Conservation (phyloP, 2,329 filamentous ascomycete species). For the Aspergillus neoniger region DNA sequence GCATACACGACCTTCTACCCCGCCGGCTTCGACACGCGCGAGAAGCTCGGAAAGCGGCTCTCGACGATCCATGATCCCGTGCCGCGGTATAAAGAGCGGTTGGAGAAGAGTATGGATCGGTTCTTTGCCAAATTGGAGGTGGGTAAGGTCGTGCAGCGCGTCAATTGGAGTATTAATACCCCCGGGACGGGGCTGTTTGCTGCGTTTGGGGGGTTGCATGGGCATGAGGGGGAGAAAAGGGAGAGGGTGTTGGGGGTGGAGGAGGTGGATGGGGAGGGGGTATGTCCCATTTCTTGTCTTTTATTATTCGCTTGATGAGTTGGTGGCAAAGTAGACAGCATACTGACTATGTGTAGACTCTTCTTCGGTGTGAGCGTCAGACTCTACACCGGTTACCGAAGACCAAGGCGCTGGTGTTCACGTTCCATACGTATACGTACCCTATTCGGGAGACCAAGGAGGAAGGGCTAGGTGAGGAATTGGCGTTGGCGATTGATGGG, state of each 20-base stretch:
- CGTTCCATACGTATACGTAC: constrained; percentile 65
- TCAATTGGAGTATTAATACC: constrained; percentile 53
- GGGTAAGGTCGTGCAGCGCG: constrained; percentile 57
- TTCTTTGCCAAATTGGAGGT: constrained; percentile 59
- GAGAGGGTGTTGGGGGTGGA: constrained; percentile 29
- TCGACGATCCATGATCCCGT: constrained; percentile 61
- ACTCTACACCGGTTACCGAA: constrained; percentile 61
- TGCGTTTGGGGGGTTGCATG: constrained; percentile 41
- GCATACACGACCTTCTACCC: constrained; percentile 61
- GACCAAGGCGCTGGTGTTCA: constrained; percentile 59
- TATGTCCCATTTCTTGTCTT: no score
- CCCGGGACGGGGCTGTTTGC: constrained; percentile 41
- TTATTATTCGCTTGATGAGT: no score
- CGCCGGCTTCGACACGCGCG: constrained; percentile 58
- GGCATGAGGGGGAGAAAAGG: constrained; percentile 15
- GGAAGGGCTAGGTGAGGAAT: constrained; percentile 56
- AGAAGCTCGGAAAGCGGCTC: constrained; percentile 56
- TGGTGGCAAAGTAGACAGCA: no score
- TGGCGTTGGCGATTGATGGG: constrained; percentile 62
- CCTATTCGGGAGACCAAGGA: constrained; percentile 56
- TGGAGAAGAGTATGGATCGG: constrained; percentile 62
- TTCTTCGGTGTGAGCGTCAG: constrained; percentile 61
- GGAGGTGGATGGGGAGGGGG: constrained; percentile 50
- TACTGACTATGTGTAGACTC: constrained; percentile 37
- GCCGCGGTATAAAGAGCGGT: constrained; percentile 57